Conservation (phyloP, 1,284 basidiomycete genomes). For the Sphaerobolus stellatus region DNA sequence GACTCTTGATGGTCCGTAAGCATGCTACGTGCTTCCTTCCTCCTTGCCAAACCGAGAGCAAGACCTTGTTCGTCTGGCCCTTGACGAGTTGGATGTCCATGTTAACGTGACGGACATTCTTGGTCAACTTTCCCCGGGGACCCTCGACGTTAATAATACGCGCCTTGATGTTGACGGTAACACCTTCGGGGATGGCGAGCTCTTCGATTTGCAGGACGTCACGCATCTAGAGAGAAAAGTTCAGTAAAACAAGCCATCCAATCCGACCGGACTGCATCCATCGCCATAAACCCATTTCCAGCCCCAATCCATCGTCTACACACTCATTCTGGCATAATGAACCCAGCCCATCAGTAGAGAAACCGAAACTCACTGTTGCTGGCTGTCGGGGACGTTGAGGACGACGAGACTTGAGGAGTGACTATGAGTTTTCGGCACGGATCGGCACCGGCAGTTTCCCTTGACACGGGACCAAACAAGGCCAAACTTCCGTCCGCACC, state of each 20-base stretch:
- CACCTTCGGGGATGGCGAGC: constrained; percentile 84
- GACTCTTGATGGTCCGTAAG: constrained; percentile 91
- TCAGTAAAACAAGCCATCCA: constrained; percentile 22
- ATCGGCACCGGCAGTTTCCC: constrained; percentile 2
- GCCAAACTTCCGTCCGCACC: constrained; percentile 3
- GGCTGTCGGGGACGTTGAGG: constrained; percentile 4
- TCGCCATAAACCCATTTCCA: neutral
- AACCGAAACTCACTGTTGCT: constrained; percentile 9
- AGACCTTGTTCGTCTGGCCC: constrained; percentile 75
- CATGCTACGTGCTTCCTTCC: constrained; percentile 98
- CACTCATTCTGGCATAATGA: neutral
- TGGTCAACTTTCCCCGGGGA: constrained; percentile 85
- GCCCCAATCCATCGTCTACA: neutral
- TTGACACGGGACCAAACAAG: constrained; percentile 7
- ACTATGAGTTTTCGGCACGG: neutral
- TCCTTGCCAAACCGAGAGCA: constrained; percentile 97
- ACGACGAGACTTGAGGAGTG: neutral
- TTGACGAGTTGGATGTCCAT: constrained; percentile 91
- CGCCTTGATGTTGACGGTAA: constrained; percentile 85
- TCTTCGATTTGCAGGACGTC: constrained; percentile 94
- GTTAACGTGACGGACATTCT: constrained; percentile 92
- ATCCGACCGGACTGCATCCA: constrained; percentile 23
- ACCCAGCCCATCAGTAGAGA: neutral
- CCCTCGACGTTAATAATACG: constrained; percentile 88
- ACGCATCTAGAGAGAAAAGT: constrained; percentile 63